Evolutionary conservation across 2,329 filamentous ascomycete genomes (phyloP).

Genomic region (Botryotinia globosa): DNA sequence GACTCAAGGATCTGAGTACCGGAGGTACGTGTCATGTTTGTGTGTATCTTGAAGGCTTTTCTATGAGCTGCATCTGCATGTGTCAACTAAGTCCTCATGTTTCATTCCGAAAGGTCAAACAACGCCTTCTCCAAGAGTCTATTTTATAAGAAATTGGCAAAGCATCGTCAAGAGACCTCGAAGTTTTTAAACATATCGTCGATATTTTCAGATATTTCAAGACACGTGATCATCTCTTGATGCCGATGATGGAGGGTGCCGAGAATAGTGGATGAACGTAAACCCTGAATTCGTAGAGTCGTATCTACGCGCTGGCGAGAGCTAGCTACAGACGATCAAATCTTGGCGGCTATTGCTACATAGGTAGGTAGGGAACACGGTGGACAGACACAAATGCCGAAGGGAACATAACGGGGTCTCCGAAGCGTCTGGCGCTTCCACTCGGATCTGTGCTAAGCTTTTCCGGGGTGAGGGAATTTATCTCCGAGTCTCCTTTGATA

Average conservation of each 20-base stretch:
- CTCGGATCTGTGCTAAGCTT: neutral
- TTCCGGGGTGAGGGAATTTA: neutral
- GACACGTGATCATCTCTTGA: neutral
- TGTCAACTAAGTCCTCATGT: neutral
- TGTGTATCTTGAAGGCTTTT: neutral
- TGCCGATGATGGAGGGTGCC: too few species aligned
- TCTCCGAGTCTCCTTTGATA: neutral
- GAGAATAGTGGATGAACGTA: too few species aligned
- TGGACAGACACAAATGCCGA: neutral
- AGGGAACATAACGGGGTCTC: too few species aligned
- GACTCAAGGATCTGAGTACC: neutral
- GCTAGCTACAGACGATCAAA: neutral
- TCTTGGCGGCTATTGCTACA: neutral
- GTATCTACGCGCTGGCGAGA: neutral
- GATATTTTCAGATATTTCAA: rapidly evolving
- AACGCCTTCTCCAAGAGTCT: rapidly evolving
- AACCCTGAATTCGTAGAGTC: neutral
- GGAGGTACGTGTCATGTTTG: neutral
- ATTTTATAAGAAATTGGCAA: rapidly evolving
- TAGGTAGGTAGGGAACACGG: neutral
- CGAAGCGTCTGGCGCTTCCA: neutral
- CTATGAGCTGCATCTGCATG: neutral
- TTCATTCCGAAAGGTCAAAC: neutral
- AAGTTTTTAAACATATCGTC: neutral
- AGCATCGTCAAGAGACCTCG: neutral